Evolutionary conservation across 2,329 filamentous ascomycete genomes (phyloP), one percentile per base, ranked within the genome.

Genomic region (Cadophora sp.): DNA sequence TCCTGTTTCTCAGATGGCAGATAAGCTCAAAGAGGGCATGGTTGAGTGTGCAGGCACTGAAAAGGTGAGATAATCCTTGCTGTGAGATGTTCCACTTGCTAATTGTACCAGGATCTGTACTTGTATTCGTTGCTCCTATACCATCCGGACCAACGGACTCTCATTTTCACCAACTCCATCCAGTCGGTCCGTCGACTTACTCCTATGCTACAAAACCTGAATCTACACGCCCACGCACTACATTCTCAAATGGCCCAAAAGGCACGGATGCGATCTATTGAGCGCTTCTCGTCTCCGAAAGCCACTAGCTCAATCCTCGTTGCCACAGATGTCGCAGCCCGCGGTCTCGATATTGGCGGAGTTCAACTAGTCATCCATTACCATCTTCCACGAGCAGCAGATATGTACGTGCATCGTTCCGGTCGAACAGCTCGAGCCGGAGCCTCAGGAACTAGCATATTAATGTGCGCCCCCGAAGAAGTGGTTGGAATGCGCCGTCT

Each of bases 181-280:
- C 92, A 92, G 63, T 92, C 95, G 2, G 95, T 97, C 62, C 91
- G 94, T 55, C 92, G 96, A 46, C 84, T 99, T 14, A 89, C 91
- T 0, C 93, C 95, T 0, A 87, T 97, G 76, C 86, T 99, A 1
- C 89, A 95, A 74, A 93, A 92, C 72, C 88, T 99, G 62, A 87
- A 91, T 70, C 84, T 97, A 9, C 89, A 91, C 2, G 91, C 90
- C 0, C 83, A 93, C 12, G 89, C 92, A 0, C 83, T 99, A 0
- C 96, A 99, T 80, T 97, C 94, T 0, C 92, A 94, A 72, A 98
- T 99, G 96, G 86, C 90, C 0, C 96, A 99, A 80, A 98, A 98
- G 79, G 94, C 96, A 3, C 93, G 96, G 55, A 85, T 97, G n/a
- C 90, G 95, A 48, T 95, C 93, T 1, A 87, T 99, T 1, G 96